A percentile compares a stretch with the other conserved stretches of the same genome.
phyloP scores from a whole-genome alignment of 805 yeast species.

The Danielia oregonensis region DNA sequence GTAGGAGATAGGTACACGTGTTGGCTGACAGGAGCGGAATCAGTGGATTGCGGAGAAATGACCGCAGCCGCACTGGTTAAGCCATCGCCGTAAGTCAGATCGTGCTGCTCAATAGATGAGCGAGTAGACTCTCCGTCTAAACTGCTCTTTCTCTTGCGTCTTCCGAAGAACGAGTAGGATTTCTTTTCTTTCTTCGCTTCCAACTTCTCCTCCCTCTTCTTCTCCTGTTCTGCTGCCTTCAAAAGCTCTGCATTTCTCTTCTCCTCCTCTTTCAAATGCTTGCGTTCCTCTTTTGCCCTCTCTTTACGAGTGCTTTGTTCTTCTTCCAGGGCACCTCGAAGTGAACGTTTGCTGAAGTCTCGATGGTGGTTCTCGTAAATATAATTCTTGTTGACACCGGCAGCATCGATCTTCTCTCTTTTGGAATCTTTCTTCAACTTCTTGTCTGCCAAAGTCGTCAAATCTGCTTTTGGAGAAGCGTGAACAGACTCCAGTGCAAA shows the following conservation, averaged over 20 bases:
- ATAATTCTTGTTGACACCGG: conserved; percentile 13
- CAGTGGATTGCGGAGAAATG: background rate
- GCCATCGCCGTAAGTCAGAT: too few relatives aligned
- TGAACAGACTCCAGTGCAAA: conserved; percentile 2
- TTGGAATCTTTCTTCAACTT: conserved; percentile 10
- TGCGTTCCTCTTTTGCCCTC: conserved; percentile 10
- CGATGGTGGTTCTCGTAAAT: conserved; percentile 16
- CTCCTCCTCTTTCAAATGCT: conserved; percentile 10
- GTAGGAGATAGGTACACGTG: too few relatives aligned
- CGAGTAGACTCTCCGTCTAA: conserved; percentile 1
- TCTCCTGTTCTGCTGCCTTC: conserved; percentile 8
- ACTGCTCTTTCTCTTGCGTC: conserved; percentile 8
- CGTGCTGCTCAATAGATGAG: background rate
- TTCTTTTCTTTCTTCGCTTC: conserved; percentile 6
- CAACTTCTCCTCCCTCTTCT: conserved; percentile 1
- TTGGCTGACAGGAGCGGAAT: background rate
- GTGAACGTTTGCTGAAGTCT: conserved; percentile 11
- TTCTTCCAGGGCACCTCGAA: conserved; percentile 6
- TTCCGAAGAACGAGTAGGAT: conserved; percentile 7
- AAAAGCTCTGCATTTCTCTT: conserved; percentile 4
- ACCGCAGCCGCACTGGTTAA: too few relatives aligned
- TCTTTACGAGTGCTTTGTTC: conserved; percentile 5
- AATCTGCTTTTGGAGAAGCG: conserved; percentile 8
- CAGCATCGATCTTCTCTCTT: conserved; percentile 9
- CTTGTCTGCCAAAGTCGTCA: conserved; percentile 6